Evolutionary conservation across 2,329 filamentous ascomycete genomes (phyloP).

Genomic region (Colletotrichum camelliae): DNA sequence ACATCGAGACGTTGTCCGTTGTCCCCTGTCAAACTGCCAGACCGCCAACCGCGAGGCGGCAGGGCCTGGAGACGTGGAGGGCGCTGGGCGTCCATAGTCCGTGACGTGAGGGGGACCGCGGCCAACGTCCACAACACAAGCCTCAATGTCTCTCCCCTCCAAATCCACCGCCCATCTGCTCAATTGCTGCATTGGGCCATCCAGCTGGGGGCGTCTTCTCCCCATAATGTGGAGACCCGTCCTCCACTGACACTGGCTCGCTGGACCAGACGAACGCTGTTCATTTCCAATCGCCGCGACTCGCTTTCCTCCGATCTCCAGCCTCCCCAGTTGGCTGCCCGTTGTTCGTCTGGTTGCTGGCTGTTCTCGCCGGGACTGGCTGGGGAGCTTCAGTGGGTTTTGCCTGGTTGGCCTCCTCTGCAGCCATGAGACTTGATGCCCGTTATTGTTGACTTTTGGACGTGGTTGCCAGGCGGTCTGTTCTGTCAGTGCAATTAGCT

Average conservation of each 20-base stretch:
- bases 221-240: conserved; percentile 1
- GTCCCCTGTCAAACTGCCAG: not conserved
- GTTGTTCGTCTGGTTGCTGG: not conserved
- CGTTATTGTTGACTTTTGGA: not conserved
- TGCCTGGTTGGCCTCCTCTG: not conserved
- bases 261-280: conserved; percentile 19
- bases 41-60: not conserved
- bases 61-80: not conserved
- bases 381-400: not conserved
- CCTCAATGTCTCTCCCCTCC: not conserved
- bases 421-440: not conserved
- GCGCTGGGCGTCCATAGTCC: not conserved
- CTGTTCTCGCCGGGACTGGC: not conserved
- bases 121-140: not conserved
- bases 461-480: not conserved
- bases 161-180: conserved; percentile 15
- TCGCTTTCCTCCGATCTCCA: conserved; percentile 12
- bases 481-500: not conserved
- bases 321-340: conserved; percentile 8
- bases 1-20: not conserved
- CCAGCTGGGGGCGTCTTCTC: not conserved
- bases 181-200: conserved; percentile 14
- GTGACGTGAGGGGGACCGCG: not conserved
- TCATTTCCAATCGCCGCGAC: conserved; percentile 19
- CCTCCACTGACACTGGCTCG: not conserved